These are phyloP conservation scores for Candida ovalis DNA, from an alignment of 805 yeast species.

Conservation along the genomic window DNA sequence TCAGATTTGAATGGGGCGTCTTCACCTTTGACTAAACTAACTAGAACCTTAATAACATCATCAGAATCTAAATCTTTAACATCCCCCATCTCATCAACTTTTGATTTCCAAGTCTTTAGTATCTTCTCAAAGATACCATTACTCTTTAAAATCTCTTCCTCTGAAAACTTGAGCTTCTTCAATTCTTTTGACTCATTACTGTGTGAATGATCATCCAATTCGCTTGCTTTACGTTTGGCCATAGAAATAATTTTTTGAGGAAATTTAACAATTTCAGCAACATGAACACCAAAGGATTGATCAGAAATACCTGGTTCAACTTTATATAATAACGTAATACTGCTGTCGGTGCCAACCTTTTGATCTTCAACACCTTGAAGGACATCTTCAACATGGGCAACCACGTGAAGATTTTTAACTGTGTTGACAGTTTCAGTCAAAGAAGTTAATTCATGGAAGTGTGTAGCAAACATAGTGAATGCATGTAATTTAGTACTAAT, in stretches of 20 bases:
- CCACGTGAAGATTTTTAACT: constrained; percentile 85
- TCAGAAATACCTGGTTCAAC: constrained; percentile 97
- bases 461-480: constrained; percentile 91
- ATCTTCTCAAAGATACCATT: constrained; percentile 46
- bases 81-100: constrained; percentile 42
- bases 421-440: constrained; percentile 58
- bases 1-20: constrained; percentile 8
- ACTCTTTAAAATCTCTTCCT: constrained; percentile 53
- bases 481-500: constrained; percentile 68
- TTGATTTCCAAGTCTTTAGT: constrained; percentile 50
- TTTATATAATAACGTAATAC: constrained; percentile 83
- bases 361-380: constrained; percentile 21
- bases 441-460: constrained; percentile 92
- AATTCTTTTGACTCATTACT: constrained; percentile 28
- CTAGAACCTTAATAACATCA: constrained; percentile 39
- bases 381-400: constrained; percentile 72
- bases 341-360: constrained; percentile 43
- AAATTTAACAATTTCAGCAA: constrained; percentile 92
- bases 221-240: constrained; percentile 94
- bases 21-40: constrained; percentile 31
- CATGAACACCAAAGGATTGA: constrained; percentile 96
- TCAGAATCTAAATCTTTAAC: constrained; percentile 38
- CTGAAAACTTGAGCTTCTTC: constrained; percentile 49
- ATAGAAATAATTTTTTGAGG: constrained; percentile 85
- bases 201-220: constrained; percentile 62